These are phyloP conservation scores for Ophiostoma populinum DNA, from an alignment of 2,329 filamentous ascomycete genomes.

Conservation along the genomic window DNA sequence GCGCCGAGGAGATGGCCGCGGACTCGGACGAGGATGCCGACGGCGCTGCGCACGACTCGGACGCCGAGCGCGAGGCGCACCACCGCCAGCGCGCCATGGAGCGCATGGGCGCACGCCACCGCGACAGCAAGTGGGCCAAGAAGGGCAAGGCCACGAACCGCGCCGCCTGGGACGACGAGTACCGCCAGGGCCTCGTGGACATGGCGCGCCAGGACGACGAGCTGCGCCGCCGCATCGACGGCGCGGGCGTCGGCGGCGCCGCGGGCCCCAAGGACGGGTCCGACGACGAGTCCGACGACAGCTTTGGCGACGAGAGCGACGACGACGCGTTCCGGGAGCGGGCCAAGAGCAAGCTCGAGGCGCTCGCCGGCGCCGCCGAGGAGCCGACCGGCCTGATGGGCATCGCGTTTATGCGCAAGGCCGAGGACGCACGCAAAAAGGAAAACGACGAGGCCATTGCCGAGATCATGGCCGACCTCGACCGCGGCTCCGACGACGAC, in stretches of 20 bases:
- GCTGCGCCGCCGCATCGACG: slow-evolving; percentile 61
- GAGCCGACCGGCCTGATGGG: slow-evolving; percentile 49
- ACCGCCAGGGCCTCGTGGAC: slow-evolving; percentile 58
- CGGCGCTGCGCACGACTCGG: slow-evolving; percentile 46
- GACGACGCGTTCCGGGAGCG: slow-evolving; percentile 34
- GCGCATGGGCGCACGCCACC: slow-evolving; percentile 69
- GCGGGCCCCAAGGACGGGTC: slow-evolving; percentile 12
- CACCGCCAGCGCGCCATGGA: slow-evolving; percentile 69
- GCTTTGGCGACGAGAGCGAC: slow-evolving; percentile 30
- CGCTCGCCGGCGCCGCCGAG: slow-evolving; percentile 23
- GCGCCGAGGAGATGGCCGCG: slow-evolving; percentile 33
- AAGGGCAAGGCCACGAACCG: slow-evolving; percentile 61
- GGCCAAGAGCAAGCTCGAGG: slow-evolving; percentile 30
- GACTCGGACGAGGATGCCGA: slow-evolving; percentile 36
- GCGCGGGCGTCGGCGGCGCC: slow-evolving; percentile 28
- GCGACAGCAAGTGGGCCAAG: slow-evolving; percentile 87
- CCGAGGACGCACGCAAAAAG: slow-evolving; percentile 50
- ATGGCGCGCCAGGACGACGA: slow-evolving; percentile 74
- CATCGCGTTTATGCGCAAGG: slow-evolving; percentile 91
- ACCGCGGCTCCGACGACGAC: slow-evolving; percentile 26
- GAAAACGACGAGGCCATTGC: slow-evolving; percentile 63
- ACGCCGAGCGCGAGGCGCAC: slow-evolving; percentile 43
- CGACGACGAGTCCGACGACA: slow-evolving; percentile 36
- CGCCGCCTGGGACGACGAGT: slow-evolving; percentile 78
- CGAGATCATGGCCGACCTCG: slow-evolving; percentile 55